Percentiles rank a stretch among this genome's conserved stretches.
These are phyloP conservation scores for Yamadazyma mexicana DNA, from an alignment of 1,139 yeast species.

Conservation along the genomic window DNA sequence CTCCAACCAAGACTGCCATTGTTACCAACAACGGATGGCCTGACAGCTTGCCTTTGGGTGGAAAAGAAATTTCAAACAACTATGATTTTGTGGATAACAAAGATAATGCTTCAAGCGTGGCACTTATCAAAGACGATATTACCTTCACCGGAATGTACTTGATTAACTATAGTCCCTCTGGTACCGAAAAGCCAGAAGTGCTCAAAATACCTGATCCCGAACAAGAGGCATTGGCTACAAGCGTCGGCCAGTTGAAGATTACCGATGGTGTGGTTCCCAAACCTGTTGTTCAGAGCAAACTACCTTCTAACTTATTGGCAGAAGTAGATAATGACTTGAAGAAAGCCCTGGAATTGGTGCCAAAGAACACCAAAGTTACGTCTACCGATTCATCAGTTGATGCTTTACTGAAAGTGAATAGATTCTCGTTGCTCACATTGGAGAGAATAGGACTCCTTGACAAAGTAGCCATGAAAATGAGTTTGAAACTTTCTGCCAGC, in stretches of 20 bases:
- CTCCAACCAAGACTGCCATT: slow-evolving; percentile 6
- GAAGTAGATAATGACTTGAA: slow-evolving; percentile 12
- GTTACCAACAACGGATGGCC: slow-evolving; percentile 12
- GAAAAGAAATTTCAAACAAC: slow-evolving; percentile 3
- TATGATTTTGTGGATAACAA: slow-evolving; percentile 8
- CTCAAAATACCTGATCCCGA: neutral
- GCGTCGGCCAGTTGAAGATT: neutral
- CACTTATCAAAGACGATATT: slow-evolving; percentile 24
- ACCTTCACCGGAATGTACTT: slow-evolving; percentile 28
- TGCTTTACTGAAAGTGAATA: slow-evolving; percentile 19
- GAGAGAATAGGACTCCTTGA: slow-evolving; percentile 20
- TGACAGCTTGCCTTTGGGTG: slow-evolving; percentile 5
- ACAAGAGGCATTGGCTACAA: neutral
- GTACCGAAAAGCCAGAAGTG: neutral
- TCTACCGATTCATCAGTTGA: slow-evolving; percentile 9
- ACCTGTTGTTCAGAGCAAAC: slow-evolving; percentile 7
- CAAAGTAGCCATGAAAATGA: slow-evolving; percentile 23
- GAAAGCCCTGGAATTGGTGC: neutral
- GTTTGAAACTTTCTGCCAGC: slow-evolving; percentile 22
- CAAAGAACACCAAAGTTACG: neutral
- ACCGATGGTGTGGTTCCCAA: neutral
- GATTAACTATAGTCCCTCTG: slow-evolving; percentile 9
- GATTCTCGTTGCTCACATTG: slow-evolving; percentile 20
- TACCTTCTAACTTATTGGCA: slow-evolving; percentile 7
- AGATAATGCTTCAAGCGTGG: slow-evolving; percentile 11